Conservation (phyloP, 441 rosid genomes). For the Melastoma candidum region DNA sequence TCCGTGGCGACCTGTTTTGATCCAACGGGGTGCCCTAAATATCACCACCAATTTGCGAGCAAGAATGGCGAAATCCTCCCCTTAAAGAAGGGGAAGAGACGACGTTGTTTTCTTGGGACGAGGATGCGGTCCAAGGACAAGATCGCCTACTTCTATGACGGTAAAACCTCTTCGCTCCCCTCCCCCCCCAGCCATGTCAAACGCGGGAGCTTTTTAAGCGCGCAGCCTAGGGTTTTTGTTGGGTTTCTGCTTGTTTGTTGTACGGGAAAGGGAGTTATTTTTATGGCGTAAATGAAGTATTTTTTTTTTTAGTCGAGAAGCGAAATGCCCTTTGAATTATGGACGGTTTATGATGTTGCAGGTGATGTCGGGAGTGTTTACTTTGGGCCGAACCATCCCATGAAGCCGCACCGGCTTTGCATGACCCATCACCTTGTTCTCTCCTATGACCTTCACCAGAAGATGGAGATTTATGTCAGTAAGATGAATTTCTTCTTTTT, state of each 20-base stretch:
- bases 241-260: too few species aligned
- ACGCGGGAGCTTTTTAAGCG: neutral
- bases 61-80: too few species aligned
- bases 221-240: neutral
- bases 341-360: conserved; percentile 23
- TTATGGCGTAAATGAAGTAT: neutral
- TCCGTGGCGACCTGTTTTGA: too few species aligned
- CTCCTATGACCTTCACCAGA: conserved; percentile 80
- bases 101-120: too few species aligned
- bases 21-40: too few species aligned
- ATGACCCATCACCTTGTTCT: conserved; percentile 98
- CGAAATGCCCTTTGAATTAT: too few species aligned
- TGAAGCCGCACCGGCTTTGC: conserved; percentile 95
- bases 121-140: conserved; percentile 79
- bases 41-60: too few species aligned
- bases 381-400: conserved; percentile 98
- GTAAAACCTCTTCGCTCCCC: conserved; percentile 23
- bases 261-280: too few species aligned
- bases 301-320: conserved; percentile 3
- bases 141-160: conserved; percentile 89
- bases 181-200: neutral
- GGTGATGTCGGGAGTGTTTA: conserved; percentile 93
- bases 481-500: neutral
- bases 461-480: conserved; percentile 92
- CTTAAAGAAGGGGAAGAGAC: too few species aligned